Percentiles rank a stretch among this genome's conserved stretches.
These are phyloP conservation scores for Aquilaria sinensis DNA, from an alignment of 345 rosid genomes.

Conservation along the genomic window DNA sequence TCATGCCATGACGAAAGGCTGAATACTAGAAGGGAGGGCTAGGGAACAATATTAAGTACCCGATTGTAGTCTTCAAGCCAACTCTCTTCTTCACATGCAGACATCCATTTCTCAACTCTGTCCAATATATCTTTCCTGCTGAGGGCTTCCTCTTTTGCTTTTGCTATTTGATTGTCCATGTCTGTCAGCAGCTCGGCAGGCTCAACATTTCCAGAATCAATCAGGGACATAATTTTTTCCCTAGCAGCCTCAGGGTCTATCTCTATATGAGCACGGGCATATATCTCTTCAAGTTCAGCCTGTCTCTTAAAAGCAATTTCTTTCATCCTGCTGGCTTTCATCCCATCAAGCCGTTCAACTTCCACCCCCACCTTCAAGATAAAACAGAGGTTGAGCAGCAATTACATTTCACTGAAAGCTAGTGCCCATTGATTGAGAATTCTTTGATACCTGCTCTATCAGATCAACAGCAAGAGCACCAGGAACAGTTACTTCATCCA, in stretches of 20 bases:
- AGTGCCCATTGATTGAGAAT: not conserved
- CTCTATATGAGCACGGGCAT: constrained; percentile 59
- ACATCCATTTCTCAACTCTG: constrained; percentile 79
- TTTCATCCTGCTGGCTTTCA: constrained; percentile 88
- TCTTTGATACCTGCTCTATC: constrained; percentile 56
- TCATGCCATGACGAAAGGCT: no score
- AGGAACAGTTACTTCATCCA: constrained; percentile 62
- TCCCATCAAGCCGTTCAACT: constrained; percentile 84
- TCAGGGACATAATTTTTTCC: constrained; percentile 52
- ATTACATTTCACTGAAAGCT: not conserved
- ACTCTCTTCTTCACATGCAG: constrained; percentile 72
- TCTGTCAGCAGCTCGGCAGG: constrained; percentile 54
- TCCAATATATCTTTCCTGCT: constrained; percentile 66
- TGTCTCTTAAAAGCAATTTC: constrained; percentile 88
- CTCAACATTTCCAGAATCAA: constrained; percentile 59
- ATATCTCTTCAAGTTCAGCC: constrained; percentile 86
- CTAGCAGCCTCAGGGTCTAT: constrained; percentile 69
- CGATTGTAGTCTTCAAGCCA: constrained; percentile 75
- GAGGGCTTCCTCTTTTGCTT: constrained; percentile 53
- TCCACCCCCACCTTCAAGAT: constrained; percentile 68
- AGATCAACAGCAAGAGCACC: constrained; percentile 81
- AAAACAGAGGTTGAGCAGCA: constrained; percentile 14
- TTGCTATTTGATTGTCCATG: constrained; percentile 55
- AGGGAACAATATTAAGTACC: constrained; percentile 27
- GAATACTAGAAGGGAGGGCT: no score